phyloP scores from a whole-genome alignment of 768 basidiomycete genomes.

The Tylopilus rubrobrunneus region DNA sequence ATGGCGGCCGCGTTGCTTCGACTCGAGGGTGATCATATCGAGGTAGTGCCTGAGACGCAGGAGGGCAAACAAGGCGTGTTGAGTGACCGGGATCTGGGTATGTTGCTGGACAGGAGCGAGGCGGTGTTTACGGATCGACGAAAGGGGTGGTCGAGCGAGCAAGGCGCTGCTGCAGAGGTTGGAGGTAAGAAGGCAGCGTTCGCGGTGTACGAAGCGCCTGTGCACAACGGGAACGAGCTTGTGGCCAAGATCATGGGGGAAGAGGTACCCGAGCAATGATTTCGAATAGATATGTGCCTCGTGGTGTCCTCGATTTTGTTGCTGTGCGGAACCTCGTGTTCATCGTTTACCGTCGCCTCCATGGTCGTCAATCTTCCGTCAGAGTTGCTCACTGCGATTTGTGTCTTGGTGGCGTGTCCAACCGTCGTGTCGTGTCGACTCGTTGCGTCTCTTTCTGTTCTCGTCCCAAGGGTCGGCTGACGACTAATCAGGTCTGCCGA shows the following conservation, averaged over 20 bases:
- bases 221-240: constrained; percentile 60
- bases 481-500: constrained; percentile 20
- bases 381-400: constrained; percentile 13
- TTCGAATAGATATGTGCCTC: not conserved
- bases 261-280: constrained; percentile 17
- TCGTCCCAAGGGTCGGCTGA: not conserved
- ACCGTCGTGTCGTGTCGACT: constrained; percentile 10
- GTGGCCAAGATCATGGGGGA: constrained; percentile 67
- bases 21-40: constrained; percentile 86
- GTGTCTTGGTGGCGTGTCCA: constrained; percentile 4
- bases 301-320: not conserved
- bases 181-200: constrained; percentile 51
- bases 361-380: constrained; percentile 13
- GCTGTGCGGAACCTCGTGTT: not conserved
- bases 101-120: constrained; percentile 74
- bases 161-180: not conserved
- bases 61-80: constrained; percentile 70
- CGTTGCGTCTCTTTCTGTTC: constrained; percentile 3
- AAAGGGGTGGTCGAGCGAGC: constrained; percentile 66
- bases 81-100: constrained; percentile 75
- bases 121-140: constrained; percentile 69
- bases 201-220: constrained; percentile 71
- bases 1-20: constrained; percentile 73
- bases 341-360: not conserved
- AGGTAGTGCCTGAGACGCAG: constrained; percentile 69